Conservation (phyloP, 2,329 filamentous ascomycete species). For the Xylariales sp. region DNA sequence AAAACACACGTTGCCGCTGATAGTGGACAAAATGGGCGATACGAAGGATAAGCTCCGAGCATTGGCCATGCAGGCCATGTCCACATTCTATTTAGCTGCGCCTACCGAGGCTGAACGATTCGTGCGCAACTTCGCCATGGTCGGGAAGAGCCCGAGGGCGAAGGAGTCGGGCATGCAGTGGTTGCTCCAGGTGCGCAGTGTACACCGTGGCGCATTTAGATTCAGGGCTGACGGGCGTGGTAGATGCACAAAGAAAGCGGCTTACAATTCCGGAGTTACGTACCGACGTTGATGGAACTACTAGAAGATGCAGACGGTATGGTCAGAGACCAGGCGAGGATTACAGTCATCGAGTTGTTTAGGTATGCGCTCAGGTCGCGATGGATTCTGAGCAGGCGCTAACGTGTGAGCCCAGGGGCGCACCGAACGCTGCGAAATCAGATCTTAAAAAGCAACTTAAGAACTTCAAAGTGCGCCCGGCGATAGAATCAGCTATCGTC, state of each 20-base stretch:
- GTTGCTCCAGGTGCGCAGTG: slow-evolving; percentile 64
- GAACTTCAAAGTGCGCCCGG: slow-evolving; percentile 77
- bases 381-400: too few species aligned
- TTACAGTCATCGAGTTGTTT: slow-evolving; percentile 81
- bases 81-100: slow-evolving; percentile 68
- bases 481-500: slow-evolving; percentile 78
- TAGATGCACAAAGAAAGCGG: slow-evolving; percentile 78
- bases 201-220: not conserved
- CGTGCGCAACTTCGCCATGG: slow-evolving; percentile 73
- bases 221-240: slow-evolving; percentile 9
- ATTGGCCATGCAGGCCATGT: slow-evolving; percentile 69
- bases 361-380: too few species aligned
- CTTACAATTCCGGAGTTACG: slow-evolving; percentile 77
- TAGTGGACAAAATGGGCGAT: slow-evolving; percentile 84
- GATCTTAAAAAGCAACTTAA: slow-evolving; percentile 85
- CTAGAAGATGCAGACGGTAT: slow-evolving; percentile 86
- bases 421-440: slow-evolving; percentile 77
- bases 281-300: slow-evolving; percentile 76
- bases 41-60: slow-evolving; percentile 78
- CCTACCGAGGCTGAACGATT: slow-evolving; percentile 72
- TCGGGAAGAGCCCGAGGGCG: slow-evolving; percentile 74
- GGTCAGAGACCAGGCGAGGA: slow-evolving; percentile 80
- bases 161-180: slow-evolving; percentile 84
- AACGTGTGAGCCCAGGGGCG: slow-evolving; percentile 58
- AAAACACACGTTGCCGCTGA: slow-evolving; percentile 64